Conservation (phyloP, 2,329 filamentous ascomycete genomes). For the Pezicula carpinea region DNA sequence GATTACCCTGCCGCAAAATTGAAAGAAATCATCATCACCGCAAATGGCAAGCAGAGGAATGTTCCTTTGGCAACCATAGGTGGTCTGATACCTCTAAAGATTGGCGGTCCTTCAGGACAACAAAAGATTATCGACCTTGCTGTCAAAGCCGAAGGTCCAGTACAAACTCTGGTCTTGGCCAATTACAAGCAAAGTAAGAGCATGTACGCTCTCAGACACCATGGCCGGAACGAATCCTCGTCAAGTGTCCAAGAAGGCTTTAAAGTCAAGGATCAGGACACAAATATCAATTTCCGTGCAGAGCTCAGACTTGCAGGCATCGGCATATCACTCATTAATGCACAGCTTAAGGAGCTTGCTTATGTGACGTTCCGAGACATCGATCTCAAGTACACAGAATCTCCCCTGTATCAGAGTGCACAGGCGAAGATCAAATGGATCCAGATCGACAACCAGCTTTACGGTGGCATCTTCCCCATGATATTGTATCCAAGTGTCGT, state of each 20-base stretch:
- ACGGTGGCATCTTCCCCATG: constrained; percentile 97
- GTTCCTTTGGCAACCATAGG: constrained; percentile 96
- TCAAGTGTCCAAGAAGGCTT: constrained; percentile 64
- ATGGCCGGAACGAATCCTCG: constrained; percentile 46
- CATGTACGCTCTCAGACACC: constrained; percentile 62
- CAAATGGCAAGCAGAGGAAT: constrained; percentile 77
- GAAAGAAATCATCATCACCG: constrained; percentile 83
- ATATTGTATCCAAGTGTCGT: constrained; percentile 96
- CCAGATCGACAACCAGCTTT: constrained; percentile 96
- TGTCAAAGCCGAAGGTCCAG: constrained; percentile 90
- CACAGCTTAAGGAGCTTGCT: constrained; percentile 84
- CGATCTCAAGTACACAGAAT: constrained; percentile 86
- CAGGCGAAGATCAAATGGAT: constrained; percentile 96
- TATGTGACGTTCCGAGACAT: constrained; percentile 93
- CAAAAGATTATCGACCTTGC: constrained; percentile 95
- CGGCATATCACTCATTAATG: constrained; percentile 89
- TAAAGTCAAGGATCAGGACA: constrained; percentile 90
- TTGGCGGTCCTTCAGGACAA: constrained; percentile 52
- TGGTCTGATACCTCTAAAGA: constrained; percentile 90
- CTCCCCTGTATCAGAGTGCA: constrained; percentile 86
- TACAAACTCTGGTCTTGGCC: constrained; percentile 87
- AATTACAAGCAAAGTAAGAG: constrained; percentile 94
- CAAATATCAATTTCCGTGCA: constrained; percentile 81
- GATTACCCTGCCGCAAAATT: constrained; percentile 97
- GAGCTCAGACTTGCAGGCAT: constrained; percentile 85